Conservation (phyloP, 768 basidiomycete genomes). For the Dioszegia aurantiaca region DNA sequence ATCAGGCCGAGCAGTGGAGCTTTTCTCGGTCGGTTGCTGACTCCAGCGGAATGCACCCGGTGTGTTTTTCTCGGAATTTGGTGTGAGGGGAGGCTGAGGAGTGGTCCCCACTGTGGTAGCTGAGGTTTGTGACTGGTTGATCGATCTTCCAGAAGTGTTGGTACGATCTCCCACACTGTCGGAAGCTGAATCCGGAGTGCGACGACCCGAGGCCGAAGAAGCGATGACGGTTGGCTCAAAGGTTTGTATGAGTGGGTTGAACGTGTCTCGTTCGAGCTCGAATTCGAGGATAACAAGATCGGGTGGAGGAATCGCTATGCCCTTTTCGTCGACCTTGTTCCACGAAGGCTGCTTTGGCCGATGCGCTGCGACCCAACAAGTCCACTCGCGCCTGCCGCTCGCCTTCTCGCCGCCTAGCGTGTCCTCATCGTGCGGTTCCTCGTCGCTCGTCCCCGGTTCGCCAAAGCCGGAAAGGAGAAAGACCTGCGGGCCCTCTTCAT, state of each 20-base stretch:
- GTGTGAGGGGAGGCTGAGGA: conserved; percentile 4
- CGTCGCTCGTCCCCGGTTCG: conserved; percentile 59
- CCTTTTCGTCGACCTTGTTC: conserved; percentile 50
- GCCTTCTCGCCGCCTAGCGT: conserved; percentile 49
- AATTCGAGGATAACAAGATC: conserved; percentile 71
- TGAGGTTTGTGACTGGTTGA: conserved; percentile 14
- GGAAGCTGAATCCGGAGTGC: conserved; percentile 15
- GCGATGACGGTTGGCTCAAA: conserved; percentile 30
- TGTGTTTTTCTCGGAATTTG: not conserved
- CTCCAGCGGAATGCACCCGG: not conserved
- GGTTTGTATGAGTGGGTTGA: conserved; percentile 69
- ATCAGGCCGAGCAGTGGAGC: conserved; percentile 1
- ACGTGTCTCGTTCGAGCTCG: conserved; percentile 67
- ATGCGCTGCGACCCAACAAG: conserved; percentile 52
- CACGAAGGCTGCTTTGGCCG: conserved; percentile 42
- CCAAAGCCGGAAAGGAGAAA: conserved; percentile 72
- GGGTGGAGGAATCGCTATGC: conserved; percentile 57
- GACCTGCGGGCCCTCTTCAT: conserved; percentile 52
- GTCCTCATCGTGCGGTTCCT: conserved; percentile 26
- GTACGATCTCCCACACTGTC: not conserved
- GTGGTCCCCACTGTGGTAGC: conserved; percentile 29
- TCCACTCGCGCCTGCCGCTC: conserved; percentile 45
- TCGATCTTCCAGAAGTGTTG: not conserved
- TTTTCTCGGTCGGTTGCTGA: not conserved
- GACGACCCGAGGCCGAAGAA: conserved; percentile 34